Base-by-base conservation (phyloP, 2,329 filamentous ascomycete species). In the Talaromyces sp. region DNA sequence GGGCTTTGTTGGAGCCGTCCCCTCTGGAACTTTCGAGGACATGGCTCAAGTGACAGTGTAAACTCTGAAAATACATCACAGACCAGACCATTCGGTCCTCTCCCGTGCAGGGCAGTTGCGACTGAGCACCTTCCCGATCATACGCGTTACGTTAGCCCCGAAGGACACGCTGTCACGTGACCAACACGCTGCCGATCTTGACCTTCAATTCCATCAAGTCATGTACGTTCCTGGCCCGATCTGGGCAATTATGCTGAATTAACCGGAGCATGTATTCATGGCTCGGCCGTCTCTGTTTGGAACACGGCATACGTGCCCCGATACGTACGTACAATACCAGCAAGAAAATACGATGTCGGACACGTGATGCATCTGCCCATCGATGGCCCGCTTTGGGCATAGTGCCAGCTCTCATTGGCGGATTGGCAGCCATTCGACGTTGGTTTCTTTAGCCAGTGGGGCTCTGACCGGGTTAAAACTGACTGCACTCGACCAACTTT, bases 1-100 rank as follows among this genome's bases (percentile, higher is more conserved):
- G 0, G 84, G 82, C 27, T 43, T 65, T 5, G 35, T 22, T 15
- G 31, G 43, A 33, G 19, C 11, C 9, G 19, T 10, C 1, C 56
- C 52, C 15, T 47, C 25, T 9, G 57, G 9, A 33, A 25, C 39
- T 31, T 60, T 41, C 15, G 60, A 37, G 11, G 45, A 13, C 64
- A 63, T 66, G 4, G 9, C 61, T 43, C 19, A 37, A 39, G 31
- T 56, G 31, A 22, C 27, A 10, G 25, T 7, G 13, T 27, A 31
- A 13, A 17, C 9, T 35, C 3, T 6, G 27, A 8, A 3, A 11
- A 56, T 56, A 33, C 52, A 56, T 56, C 52, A 25, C 31, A 9
- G n/a, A n/a, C 45, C 27, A 13, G 2, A 15, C 22, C 19, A 3
- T 11, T 47, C 7, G 4, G 43, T 47, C 19, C 10, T 6, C 5